These are phyloP conservation scores for Waltergamsia citrina DNA, from an alignment of 2,329 filamentous ascomycete species.

Conservation along the genomic window DNA sequence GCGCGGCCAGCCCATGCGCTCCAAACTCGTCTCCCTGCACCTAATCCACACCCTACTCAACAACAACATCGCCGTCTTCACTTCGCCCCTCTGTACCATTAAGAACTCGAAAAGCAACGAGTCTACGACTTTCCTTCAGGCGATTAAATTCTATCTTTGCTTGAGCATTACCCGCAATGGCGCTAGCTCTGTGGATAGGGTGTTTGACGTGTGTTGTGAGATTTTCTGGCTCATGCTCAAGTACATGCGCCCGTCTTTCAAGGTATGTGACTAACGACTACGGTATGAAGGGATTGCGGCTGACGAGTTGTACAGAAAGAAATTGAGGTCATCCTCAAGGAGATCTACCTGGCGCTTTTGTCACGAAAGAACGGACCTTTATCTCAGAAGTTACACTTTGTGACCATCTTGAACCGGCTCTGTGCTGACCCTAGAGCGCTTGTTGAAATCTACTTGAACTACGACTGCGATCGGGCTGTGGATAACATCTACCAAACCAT, in stretches of 20 bases:
- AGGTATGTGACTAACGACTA: constrained; percentile 54
- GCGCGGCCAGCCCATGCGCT: constrained; percentile 92
- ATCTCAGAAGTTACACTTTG: constrained; percentile 87
- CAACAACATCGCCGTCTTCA: constrained; percentile 87
- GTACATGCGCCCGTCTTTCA: constrained; percentile 85
- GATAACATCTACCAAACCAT: constrained; percentile 97
- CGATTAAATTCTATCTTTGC: constrained; percentile 94
- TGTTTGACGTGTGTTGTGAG: constrained; percentile 93
- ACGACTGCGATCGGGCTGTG: constrained; percentile 90
- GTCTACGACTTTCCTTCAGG: constrained; percentile 83
- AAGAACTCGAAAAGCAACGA: constrained; percentile 83
- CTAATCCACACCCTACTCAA: constrained; percentile 92
- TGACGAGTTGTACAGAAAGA: constrained; percentile 81
- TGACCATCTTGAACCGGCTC: constrained; percentile 75
- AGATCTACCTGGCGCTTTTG: constrained; percentile 88
- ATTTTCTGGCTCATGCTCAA: constrained; percentile 98
- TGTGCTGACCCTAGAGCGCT: constrained; percentile 79
- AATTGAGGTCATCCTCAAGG: constrained; percentile 94
- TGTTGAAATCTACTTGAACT: constrained; percentile 95
- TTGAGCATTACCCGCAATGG: constrained; percentile 92
- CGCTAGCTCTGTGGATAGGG: constrained; percentile 79
- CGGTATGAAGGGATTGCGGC: too few species aligned
- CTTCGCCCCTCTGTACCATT: constrained; percentile 85
- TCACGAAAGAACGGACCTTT: constrained; percentile 79
- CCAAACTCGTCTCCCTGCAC: constrained; percentile 89